phyloP scores from a whole-genome alignment of 179 eudicot species.

The Amaranthus tricolor region DNA sequence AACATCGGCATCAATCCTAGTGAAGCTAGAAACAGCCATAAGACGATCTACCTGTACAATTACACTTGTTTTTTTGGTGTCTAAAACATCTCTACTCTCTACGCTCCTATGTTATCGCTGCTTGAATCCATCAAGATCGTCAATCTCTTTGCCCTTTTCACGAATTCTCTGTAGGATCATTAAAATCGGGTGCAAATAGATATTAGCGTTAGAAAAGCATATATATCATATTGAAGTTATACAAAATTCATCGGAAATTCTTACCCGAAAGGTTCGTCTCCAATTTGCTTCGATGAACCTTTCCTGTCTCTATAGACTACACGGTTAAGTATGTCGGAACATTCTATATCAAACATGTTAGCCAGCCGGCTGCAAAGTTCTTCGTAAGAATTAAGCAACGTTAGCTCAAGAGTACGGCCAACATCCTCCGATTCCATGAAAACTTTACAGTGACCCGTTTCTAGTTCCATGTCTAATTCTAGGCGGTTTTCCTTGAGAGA shows the following conservation, averaged over 20 bases:
- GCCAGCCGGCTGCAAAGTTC: slow-evolving; percentile 57
- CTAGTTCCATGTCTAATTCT: slow-evolving; percentile 45
- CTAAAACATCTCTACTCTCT: slow-evolving; percentile 18
- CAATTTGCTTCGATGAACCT: slow-evolving; percentile 52
- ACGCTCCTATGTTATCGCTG: slow-evolving; percentile 47
- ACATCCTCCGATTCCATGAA: slow-evolving; percentile 72
- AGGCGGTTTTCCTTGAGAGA: slow-evolving; percentile 36
- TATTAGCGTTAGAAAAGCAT: background rate
- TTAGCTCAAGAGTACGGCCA: slow-evolving; percentile 68
- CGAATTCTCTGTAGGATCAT: slow-evolving; percentile 52
- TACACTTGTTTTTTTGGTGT: slow-evolving; percentile 23
- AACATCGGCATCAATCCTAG: slow-evolving; percentile 23
- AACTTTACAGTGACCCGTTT: slow-evolving; percentile 70
- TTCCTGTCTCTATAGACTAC: slow-evolving; percentile 48
- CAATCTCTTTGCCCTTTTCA: slow-evolving; percentile 55
- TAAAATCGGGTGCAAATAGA: background rate
- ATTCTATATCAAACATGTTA: slow-evolving; percentile 57
- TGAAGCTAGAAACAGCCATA: slow-evolving; percentile 23
- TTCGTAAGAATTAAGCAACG: slow-evolving; percentile 48
- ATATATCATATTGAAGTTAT: background rate
- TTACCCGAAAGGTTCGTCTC: slow-evolving; percentile 76
- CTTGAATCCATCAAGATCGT: slow-evolving; percentile 57
- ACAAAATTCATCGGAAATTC: background rate
- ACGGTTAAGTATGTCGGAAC: slow-evolving; percentile 55
- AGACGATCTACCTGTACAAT: slow-evolving; percentile 47